Evolutionary conservation across 495 filamentous ascomycete species (phyloP), one percentile per base, ranked within the genome.

Genomic region (Xanthoparmelia taractica): DNA sequence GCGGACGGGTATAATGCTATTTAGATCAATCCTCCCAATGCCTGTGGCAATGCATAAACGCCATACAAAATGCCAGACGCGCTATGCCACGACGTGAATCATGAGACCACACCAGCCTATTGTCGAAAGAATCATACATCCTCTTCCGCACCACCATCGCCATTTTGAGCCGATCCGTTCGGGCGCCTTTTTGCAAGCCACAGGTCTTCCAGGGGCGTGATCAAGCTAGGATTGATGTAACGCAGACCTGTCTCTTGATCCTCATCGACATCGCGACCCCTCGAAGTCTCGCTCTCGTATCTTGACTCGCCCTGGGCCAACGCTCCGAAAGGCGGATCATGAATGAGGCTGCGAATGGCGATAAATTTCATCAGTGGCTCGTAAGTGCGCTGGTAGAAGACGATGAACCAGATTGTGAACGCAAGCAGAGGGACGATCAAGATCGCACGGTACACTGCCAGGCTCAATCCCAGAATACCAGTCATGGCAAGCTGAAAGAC

Each of bases 401-500:
- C 88, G 43, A 81, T 87, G 69, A 92, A 92, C 90, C 92, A 96
- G 12, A 97, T 73, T 0, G 92, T 96, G 27, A 80, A 83, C 8
- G 83, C 72, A 5, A 97, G 73, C 2, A 97, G 80, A 34, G 95
- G 95, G 4, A 86, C 73, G 23, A 97, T 80, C 15, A 95, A 74
- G 40, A 84, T 72, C 0, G 92, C 86, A 10, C 86, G 79, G 18
- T 81, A 84, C 61, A 91, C 88, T 0, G 87, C 89, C 43, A 78
- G 71, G 34, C 82, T 82, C n/a, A 93, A 74, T 13, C 91, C 90
- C 27, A 99, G 78, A 48, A 91, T 85, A 2, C 92, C 94, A 17
- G 92, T 88, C 82, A 95, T 95, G 41, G 92, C 87, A 31, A 96
- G 71, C 69, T 99, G 92, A 71, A 96, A 96, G 38, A 97, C 81